Evolutionary conservation across 2,329 filamentous ascomycete genomes (phyloP).

Genomic region (Lasiodiplodia sp.): DNA sequence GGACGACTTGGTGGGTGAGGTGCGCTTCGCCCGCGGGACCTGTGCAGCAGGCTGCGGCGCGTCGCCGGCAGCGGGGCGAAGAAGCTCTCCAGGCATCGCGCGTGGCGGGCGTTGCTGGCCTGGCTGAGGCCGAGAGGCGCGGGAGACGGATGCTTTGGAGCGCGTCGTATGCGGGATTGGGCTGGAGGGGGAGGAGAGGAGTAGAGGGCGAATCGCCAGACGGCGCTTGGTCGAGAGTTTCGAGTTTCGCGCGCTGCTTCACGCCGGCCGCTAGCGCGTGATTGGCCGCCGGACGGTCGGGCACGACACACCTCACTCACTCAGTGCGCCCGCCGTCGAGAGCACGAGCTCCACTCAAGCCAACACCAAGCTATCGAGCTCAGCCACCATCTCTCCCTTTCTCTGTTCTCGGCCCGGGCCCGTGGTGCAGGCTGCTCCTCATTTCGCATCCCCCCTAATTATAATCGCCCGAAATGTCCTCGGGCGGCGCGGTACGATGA

Average conservation of each 20-base stretch:
- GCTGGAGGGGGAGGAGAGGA: not conserved
- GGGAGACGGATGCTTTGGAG: constrained; percentile 16
- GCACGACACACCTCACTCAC: constrained; percentile 10
- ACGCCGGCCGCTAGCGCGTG: constrained; percentile 7
- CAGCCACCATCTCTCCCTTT: constrained; percentile 22
- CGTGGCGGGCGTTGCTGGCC: constrained; percentile 40
- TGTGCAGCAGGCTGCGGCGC: constrained; percentile 16
- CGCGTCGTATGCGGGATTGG: constrained; percentile 22
- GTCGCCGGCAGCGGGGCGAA: constrained; percentile 38
- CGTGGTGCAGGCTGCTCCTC: constrained; percentile 9
- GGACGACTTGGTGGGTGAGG: constrained; percentile 45
- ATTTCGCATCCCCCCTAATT: constrained; percentile 18
- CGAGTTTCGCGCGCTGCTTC: constrained; percentile 26
- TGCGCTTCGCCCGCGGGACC: constrained; percentile 33
- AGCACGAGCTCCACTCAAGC: constrained; percentile 23
- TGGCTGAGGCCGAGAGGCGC: constrained; percentile 38
- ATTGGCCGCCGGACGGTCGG: constrained; percentile 21
- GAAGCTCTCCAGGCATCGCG: constrained; percentile 54
- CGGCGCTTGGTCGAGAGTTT: constrained; percentile 22
- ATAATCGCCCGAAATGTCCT: constrained; percentile 50
- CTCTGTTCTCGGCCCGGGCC: constrained; percentile 7
- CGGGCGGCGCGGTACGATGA: constrained; percentile 59
- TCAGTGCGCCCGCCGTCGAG: not conserved
- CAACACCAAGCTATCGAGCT: constrained; percentile 19
- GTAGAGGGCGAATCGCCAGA: constrained; percentile 6